Evolutionary conservation across 495 filamentous ascomycete genomes (phyloP).

Genomic region (Penicillium angulare): DNA sequence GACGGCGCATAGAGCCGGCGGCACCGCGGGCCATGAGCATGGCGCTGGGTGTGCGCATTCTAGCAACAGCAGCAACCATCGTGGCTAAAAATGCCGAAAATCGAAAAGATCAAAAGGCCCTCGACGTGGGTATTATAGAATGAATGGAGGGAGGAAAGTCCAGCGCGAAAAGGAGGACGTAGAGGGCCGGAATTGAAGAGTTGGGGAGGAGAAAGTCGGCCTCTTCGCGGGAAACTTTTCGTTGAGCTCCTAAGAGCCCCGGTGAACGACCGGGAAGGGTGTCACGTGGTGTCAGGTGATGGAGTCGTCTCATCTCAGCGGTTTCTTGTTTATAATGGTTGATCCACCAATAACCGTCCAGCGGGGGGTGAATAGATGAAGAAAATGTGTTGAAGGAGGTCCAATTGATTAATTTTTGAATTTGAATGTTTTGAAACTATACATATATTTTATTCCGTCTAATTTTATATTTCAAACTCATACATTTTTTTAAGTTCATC

Average conservation of each 20-base stretch:
- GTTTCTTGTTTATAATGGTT: background rate
- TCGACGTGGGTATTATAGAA: constrained; percentile 24
- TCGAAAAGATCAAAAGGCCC: constrained; percentile 26
- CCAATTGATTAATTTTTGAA: too few species aligned
- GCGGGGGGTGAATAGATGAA: too few species aligned
- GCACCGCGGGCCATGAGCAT: constrained; percentile 45
- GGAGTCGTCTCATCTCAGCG: background rate
- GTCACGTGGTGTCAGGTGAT: constrained; percentile 12
- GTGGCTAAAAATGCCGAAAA: constrained; percentile 32
- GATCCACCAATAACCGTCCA: too few species aligned
- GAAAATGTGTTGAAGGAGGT: too few species aligned
- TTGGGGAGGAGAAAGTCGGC: constrained; percentile 31
- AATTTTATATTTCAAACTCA: too few species aligned
- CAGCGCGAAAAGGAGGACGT: constrained; percentile 18
- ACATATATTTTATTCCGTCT: too few species aligned
- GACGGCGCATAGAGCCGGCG: constrained; percentile 41
- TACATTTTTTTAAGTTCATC: too few species aligned
- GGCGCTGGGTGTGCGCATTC: constrained; percentile 49
- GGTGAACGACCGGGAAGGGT: constrained; percentile 26
- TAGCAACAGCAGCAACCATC: constrained; percentile 47
- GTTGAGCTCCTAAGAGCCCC: constrained; percentile 37
- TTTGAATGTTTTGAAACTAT: too few species aligned
- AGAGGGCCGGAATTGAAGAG: constrained; percentile 27
- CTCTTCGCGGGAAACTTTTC: constrained; percentile 41
- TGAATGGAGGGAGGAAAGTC: constrained; percentile 7